Evolutionary conservation across 192 early-diverging fungal species (phyloP).

Genomic region (Coemansia sp.): DNA sequence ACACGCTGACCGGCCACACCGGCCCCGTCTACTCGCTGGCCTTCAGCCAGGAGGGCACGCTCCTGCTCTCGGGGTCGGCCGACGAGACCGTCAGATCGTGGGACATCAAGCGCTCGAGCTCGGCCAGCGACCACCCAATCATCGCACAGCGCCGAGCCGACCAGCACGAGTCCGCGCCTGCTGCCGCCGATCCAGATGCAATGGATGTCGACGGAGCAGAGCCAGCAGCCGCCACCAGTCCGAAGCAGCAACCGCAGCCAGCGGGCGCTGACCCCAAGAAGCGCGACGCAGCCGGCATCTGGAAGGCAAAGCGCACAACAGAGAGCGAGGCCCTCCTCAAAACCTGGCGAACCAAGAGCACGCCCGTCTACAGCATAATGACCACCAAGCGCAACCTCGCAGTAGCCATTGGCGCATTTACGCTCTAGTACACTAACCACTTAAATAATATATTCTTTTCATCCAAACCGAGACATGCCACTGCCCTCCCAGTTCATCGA

Average conservation of each 20-base stretch:
- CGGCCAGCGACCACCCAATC: slow-evolving; percentile 42
- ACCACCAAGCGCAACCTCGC: slow-evolving; percentile 87
- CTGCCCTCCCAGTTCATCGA: slow-evolving; percentile 44
- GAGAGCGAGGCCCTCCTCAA: slow-evolving; percentile 64
- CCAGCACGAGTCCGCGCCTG: slow-evolving; percentile 4
- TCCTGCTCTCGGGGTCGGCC: slow-evolving; percentile 81
- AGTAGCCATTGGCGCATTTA: slow-evolving; percentile 80
- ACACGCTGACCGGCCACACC: slow-evolving; percentile 83
- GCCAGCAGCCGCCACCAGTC: neutral
- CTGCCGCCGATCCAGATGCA: slow-evolving; percentile 30
- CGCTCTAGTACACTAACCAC: neutral
- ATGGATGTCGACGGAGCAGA: slow-evolving; percentile 1
- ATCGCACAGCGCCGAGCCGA: slow-evolving; percentile 30
- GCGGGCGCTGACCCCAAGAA: slow-evolving; percentile 32
- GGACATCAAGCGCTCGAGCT: slow-evolving; percentile 72
- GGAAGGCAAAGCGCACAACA: slow-evolving; percentile 42
- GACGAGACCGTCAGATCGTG: slow-evolving; percentile 90
- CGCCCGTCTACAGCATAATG: slow-evolving; percentile 81
- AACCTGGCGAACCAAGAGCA: slow-evolving; percentile 86
- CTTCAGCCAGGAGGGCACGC: slow-evolving; percentile 78
- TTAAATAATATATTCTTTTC: neutral
- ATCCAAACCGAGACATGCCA: slow-evolving; percentile 42
- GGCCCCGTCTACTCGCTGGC: slow-evolving; percentile 79
- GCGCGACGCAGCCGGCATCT: slow-evolving; percentile 52
- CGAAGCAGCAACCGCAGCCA: slow-evolving; percentile 10